Conservation (phyloP, 2,329 filamentous ascomycete species). For the Ophiocordyceps robertsii region DNA sequence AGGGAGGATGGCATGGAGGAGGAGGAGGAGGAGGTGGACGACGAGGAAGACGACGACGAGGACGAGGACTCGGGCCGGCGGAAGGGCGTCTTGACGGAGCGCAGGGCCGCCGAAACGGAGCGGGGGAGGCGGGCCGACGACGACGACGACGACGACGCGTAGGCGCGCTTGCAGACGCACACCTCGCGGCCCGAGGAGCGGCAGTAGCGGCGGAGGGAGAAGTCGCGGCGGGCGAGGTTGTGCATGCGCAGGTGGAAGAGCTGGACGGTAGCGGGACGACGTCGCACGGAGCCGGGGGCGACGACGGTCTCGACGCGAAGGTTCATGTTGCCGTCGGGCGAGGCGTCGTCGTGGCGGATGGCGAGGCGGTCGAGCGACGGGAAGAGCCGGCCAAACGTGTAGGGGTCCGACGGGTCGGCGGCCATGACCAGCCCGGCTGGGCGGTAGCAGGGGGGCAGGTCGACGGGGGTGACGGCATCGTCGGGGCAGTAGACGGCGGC, state of each 20-base stretch:
- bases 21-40: constrained; percentile 1
- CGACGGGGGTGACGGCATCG: constrained; percentile 24
- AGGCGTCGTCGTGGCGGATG: constrained; percentile 83
- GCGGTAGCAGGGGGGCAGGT: constrained; percentile 46
- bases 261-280: constrained; percentile 26
- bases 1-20: not conserved
- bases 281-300: constrained; percentile 30
- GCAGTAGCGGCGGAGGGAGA: constrained; percentile 83
- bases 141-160: constrained; percentile 12
- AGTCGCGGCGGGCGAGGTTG: constrained; percentile 72
- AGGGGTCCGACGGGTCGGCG: constrained; percentile 57
- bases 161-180: constrained; percentile 68
- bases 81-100: constrained; percentile 25
- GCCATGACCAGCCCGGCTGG: constrained; percentile 45
- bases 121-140: constrained; percentile 1
- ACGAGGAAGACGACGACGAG: constrained; percentile 6
- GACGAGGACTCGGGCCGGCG: constrained; percentile 11
- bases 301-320: constrained; percentile 74
- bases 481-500: constrained; percentile 2
- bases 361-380: constrained; percentile 69
- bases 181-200: constrained; percentile 88
- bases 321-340: constrained; percentile 92
- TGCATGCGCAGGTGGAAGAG: constrained; percentile 95
- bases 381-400: constrained; percentile 74
- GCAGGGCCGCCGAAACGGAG: constrained; percentile 33